Evolutionary conservation across 306 rosid genomes (phyloP).

Genomic region (Ochetophila trinervis): DNA sequence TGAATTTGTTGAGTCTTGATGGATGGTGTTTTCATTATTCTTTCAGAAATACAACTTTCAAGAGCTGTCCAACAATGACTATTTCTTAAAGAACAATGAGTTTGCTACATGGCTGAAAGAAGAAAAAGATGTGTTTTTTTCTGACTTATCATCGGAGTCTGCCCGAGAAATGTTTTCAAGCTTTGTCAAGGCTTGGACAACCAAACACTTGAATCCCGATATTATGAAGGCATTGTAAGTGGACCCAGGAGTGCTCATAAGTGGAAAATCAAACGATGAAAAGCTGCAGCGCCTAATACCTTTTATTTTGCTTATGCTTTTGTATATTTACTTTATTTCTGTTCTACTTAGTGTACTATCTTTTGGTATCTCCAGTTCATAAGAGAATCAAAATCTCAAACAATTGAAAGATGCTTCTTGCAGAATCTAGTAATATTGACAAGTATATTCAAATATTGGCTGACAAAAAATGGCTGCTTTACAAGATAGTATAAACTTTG

Average conservation of each 20-base stretch:
- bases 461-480: too few species aligned
- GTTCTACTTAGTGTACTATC: too few species aligned
- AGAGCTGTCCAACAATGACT: slow-evolving; percentile 71
- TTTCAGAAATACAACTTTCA: slow-evolving; percentile 47
- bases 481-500: too few species aligned
- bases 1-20: slow-evolving; percentile 7
- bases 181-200: slow-evolving; percentile 73
- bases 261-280: slow-evolving; percentile 69
- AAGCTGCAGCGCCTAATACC: not conserved
- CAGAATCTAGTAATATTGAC: too few species aligned
- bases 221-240: slow-evolving; percentile 75
- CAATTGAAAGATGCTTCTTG: too few species aligned
- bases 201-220: slow-evolving; percentile 57
- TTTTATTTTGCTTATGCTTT: not conserved
- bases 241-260: slow-evolving; percentile 76
- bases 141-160: slow-evolving; percentile 70
- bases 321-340: too few species aligned
- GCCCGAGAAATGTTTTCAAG: slow-evolving; percentile 63
- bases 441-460: too few species aligned
- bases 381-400: too few species aligned
- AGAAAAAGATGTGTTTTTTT: slow-evolving; percentile 78
- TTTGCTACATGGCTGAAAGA: slow-evolving; percentile 93
- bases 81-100: slow-evolving; percentile 83
- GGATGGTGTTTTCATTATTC: slow-evolving; percentile 10
- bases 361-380: too few species aligned